phyloP scores from a whole-genome alignment of 2,329 filamentous ascomycete species.

The Phialophora verrucosa region DNA sequence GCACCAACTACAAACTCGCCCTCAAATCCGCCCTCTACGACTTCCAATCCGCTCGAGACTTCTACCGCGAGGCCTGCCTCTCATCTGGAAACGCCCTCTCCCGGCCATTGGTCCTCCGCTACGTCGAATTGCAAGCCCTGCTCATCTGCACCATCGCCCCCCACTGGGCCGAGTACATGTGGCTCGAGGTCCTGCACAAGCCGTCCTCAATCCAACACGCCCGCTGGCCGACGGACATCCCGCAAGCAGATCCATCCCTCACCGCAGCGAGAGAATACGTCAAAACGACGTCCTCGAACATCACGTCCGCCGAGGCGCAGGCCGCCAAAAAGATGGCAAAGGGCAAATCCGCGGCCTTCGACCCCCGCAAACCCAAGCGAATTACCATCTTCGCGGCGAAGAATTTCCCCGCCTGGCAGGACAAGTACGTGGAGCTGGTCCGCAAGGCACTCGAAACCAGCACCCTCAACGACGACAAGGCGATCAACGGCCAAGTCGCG shows the following conservation, averaged over 20 bases:
- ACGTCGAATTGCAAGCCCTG: constrained; percentile 84
- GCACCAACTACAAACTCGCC: constrained; percentile 82
- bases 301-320: constrained; percentile 80
- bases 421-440: constrained; percentile 83
- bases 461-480: constrained; percentile 76
- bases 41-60: constrained; percentile 84
- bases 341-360: constrained; percentile 83
- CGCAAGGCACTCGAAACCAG: constrained; percentile 70
- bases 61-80: constrained; percentile 82
- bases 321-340: constrained; percentile 85
- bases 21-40: constrained; percentile 88
- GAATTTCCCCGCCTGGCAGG: constrained; percentile 87
- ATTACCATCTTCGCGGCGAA: constrained; percentile 83
- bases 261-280: constrained; percentile 84
- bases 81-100: constrained; percentile 86
- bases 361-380: constrained; percentile 90
- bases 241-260: constrained; percentile 68
- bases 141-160: constrained; percentile 84
- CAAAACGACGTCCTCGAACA: constrained; percentile 72
- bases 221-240: constrained; percentile 69
- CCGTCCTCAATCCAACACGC: constrained; percentile 77
- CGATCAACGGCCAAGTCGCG: constrained; percentile 74
- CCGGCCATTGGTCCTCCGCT: constrained; percentile 75
- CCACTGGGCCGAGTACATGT: constrained; percentile 94
- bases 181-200: constrained; percentile 86